These are phyloP conservation scores for Rhizomucor miehei DNA, from an alignment of 371 early-diverging fungal genomes.

Conservation along the genomic window DNA sequence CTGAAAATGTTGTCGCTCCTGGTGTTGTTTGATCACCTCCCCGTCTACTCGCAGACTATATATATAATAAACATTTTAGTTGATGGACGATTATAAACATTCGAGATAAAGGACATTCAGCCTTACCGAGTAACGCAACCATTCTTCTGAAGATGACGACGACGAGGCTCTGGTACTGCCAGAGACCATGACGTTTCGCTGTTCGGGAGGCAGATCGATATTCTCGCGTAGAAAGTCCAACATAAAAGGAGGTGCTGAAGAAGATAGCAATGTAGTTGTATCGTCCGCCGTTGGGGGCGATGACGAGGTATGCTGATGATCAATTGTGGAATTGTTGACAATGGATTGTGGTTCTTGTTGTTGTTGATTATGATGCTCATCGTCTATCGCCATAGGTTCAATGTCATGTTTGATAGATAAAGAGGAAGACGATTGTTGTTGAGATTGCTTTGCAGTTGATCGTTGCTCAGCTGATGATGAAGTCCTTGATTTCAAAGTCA, in stretches of 20 bases:
- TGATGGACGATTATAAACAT: too few species aligned
- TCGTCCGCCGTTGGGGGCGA: conserved; percentile 29
- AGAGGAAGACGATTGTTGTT: too few species aligned
- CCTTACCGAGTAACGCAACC: too few species aligned
- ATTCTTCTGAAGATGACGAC: not conserved
- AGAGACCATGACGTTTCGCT: conserved; percentile 13
- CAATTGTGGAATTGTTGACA: too few species aligned
- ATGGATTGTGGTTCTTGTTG: too few species aligned
- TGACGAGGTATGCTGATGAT: too few species aligned
- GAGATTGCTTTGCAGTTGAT: too few species aligned
- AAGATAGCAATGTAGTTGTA: conserved; percentile 24
- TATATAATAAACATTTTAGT: conserved; percentile 1
- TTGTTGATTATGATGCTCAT: too few species aligned
- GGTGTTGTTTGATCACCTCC: too few species aligned
- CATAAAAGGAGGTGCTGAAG: conserved; percentile 34
- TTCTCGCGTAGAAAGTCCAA: conserved; percentile 21
- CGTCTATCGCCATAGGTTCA: too few species aligned
- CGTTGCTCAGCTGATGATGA: not conserved
- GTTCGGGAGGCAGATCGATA: not conserved
- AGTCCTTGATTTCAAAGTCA: conserved; percentile 31
- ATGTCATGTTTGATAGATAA: too few species aligned
- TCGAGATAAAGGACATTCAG: too few species aligned
- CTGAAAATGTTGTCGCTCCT: not conserved
- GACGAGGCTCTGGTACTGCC: conserved; percentile 14
- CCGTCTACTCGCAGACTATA: not conserved